Evolutionary conservation across 2,329 filamentous ascomycete species (phyloP).

Genomic region (Sporothrix luriei): DNA sequence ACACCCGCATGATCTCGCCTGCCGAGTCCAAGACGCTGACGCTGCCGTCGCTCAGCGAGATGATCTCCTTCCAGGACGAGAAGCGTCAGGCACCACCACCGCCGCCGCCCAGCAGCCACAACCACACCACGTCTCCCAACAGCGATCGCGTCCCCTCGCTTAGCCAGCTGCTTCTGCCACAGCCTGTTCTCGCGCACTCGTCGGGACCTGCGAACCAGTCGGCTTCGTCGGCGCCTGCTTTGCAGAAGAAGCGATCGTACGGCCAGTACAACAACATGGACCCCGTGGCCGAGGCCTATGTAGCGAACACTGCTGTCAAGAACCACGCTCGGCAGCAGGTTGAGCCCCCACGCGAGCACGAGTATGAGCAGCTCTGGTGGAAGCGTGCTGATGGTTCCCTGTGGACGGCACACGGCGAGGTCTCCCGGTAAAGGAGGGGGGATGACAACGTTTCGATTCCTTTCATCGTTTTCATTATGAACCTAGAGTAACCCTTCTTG

Average conservation of each 20-base stretch:
- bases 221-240: background rate
- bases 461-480: background rate
- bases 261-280: constrained; percentile 36
- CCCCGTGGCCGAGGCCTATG: constrained; percentile 26
- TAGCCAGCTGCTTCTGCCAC: constrained; percentile 34
- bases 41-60: constrained; percentile 37
- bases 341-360: constrained; percentile 22
- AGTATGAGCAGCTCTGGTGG: constrained; percentile 35
- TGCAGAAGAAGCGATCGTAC: constrained; percentile 35
- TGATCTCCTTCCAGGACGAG: constrained; percentile 33
- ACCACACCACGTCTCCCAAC: constrained; percentile 22
- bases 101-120: constrained; percentile 6
- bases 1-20: constrained; percentile 26
- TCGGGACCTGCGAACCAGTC: background rate
- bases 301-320: constrained; percentile 30
- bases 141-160: constrained; percentile 35
- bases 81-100: constrained; percentile 21
- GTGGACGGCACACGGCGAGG: constrained; percentile 34
- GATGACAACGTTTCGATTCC: background rate
- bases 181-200: constrained; percentile 28
- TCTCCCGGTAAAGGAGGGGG: background rate
- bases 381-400: constrained; percentile 36
- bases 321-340: constrained; percentile 36
- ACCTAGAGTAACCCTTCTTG: background rate
- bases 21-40: constrained; percentile 32